Evolutionary conservation across 805 yeast genomes (phyloP), one percentile per base, ranked within the genome.

Genomic region (Lachancea cidri): DNA sequence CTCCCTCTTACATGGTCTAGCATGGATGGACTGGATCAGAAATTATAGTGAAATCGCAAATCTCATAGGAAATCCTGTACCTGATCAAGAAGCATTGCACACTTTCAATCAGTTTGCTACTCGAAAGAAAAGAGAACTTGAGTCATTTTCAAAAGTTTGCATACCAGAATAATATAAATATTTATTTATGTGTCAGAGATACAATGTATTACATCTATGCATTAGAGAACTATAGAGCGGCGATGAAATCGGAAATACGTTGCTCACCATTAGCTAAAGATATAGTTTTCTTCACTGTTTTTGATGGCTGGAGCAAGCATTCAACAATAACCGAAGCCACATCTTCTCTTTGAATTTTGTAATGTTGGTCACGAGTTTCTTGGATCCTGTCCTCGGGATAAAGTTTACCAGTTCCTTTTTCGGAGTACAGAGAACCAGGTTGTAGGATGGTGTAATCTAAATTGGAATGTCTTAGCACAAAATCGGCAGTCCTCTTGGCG

Each of bases 401-500:
- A 20, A 77, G 62, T 38, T 67, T 69, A 1, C 79, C 81, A 3
- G 73, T 66, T 0, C 66, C 68, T 6, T 48, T 55, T 1, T 59
- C 67, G 39, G 71, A 72, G 17, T 57, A 49, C 48, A 78, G 64
- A 11, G 38, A 7, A 2, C 79, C 77, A 1, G 85, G 85, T 47
- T 71, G 75, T 35, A 79, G 55, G 37, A 79, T 76, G 1, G 84
- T 79, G 64, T 66, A 79, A 48, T 77, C 74, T 48, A 73, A 63
- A 2, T 60, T 55, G 8, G 68, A 55, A 19, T 60, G 56, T 42
- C 70, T 69, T 39, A 71, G 48, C 34, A 62, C 65, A 33, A 67
- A 55, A 53, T 80, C 86, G 3, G 85, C 83, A 40, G 76, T 76
- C 50, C 73, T 73, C 59, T 80, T 80, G 11, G 83, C 79, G 43